Conservation (phyloP, 805 yeast species). For the Nakazawaea ernobii region DNA sequence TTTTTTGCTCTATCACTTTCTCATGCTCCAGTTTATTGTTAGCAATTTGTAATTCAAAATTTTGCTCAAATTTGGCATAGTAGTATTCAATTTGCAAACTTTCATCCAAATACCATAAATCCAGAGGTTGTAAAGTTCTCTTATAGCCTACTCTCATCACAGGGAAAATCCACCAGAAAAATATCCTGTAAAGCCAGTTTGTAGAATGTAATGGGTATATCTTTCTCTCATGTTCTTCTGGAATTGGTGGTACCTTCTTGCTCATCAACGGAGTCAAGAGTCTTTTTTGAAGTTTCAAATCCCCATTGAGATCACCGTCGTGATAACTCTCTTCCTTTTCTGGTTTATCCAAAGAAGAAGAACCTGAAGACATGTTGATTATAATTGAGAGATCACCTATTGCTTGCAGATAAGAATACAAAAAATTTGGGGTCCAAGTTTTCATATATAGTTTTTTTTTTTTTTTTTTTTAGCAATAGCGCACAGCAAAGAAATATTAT, state of each 20-base stretch:
- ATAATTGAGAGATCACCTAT: too few species aligned
- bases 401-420: too few species aligned
- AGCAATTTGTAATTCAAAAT: conserved; percentile 26
- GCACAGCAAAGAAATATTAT: background rate
- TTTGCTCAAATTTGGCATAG: conserved; percentile 27
- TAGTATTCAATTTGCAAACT: conserved; percentile 36
- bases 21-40: conserved; percentile 19
- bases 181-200: conserved; percentile 34
- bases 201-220: conserved; percentile 37
- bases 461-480: background rate
- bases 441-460: background rate
- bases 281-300: conserved; percentile 21
- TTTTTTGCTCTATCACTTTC: conserved; percentile 27
- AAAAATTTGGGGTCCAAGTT: too few species aligned
- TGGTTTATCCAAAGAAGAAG: background rate
- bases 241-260: conserved; percentile 45
- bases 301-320: background rate
- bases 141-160: conserved; percentile 61
- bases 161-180: conserved; percentile 68
- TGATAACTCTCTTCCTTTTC: background rate
- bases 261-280: conserved; percentile 28
- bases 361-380: background rate
- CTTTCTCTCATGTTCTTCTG: conserved; percentile 42
- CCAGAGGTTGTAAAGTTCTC: conserved; percentile 63
- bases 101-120: conserved; percentile 44